Base-by-base conservation (phyloP, 2,329 filamentous ascomycete genomes). In the Cladorrhinum sp. region DNA sequence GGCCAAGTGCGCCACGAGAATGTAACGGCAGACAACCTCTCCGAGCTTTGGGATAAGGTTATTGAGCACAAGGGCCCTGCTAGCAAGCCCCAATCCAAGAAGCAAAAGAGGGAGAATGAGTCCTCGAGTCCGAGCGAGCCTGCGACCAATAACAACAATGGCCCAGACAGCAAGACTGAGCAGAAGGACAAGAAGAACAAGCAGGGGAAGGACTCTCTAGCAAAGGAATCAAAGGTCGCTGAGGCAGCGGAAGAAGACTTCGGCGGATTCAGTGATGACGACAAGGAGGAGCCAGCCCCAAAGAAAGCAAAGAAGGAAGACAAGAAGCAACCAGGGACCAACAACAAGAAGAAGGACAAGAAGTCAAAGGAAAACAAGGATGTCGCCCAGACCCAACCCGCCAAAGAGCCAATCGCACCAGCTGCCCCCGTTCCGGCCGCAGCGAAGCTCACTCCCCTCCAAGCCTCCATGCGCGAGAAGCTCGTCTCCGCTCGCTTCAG, bases 401-500 rank as follows among this genome's bases (percentile, higher is more conserved):
- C 20, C 49, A 50, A 50, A 50, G 22, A 24, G 13, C 24, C 18
- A 24, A 13, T 23, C 22, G 20, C 36, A 67, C 67, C 69, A 57
- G 49, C 72, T 48, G 62, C 68, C 1, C 76, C 77, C 41, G 74
- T 76, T 7, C 75, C 79, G 41, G 75, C 78, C 32, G 73, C 77
- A 25, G 71, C 75, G 64, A 91, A 90, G 68, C 85, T 99, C 70
- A 99, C 95, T 0, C 92, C 95, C 2, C 86, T 99, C 59, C 95
- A 99, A 80, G 86, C 89, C 58, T 87, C 91, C 2, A 99, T 99
- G 95, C 88, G 91, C 63, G 89, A 92, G 72, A 99, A 99, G 79
- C 87, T 99, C 64, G 83, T 96, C 64, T 96, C 93, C 9, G 93
- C 95, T 1, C 92, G 95, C 61, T 99, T 99, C 84, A 92, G 95